These are phyloP conservation scores for Camellia japonica DNA, from an alignment of 148 eudicot species.

Conservation along the genomic window DNA sequence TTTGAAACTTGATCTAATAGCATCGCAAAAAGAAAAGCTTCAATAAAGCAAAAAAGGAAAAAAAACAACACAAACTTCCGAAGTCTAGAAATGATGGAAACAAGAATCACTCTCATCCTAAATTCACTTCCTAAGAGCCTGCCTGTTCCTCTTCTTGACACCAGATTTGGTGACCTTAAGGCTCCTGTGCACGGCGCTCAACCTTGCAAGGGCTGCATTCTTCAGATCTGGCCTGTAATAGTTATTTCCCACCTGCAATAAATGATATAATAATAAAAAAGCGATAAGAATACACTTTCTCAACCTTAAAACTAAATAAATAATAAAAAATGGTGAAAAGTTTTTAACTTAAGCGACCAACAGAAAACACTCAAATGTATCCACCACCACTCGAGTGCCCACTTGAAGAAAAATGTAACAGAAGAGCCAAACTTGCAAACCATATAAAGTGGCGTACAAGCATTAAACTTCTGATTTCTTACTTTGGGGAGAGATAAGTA, in stretches of 20 bases:
- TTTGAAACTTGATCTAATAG: neutral
- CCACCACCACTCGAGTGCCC: too few species aligned
- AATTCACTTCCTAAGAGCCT: conserved; percentile 61
- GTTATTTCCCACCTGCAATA: conserved; percentile 64
- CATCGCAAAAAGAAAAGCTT: neutral
- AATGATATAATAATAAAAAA: neutral
- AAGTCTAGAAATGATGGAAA: neutral
- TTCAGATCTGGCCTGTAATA: conserved; percentile 85
- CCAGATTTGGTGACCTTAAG: conserved; percentile 87
- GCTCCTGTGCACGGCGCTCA: conserved; percentile 72
- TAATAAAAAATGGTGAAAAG: neutral
- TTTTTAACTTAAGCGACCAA: neutral
- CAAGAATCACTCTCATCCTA: neutral
- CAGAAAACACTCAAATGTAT: neutral
- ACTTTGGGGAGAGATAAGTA: neutral
- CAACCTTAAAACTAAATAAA: neutral
- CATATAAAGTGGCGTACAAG: neutral
- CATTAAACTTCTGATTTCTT: neutral
- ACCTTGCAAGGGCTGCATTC: conserved; percentile 88
- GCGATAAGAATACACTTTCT: neutral
- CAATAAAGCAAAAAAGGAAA: neutral
- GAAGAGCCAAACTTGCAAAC: conserved; percentile 3
- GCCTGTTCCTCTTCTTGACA: conserved; percentile 89
- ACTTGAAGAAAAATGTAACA: neutral
- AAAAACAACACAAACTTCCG: neutral